These are phyloP conservation scores for Pythium apleroticum DNA, from an alignment of 352 stramenopile species.

Conservation along the genomic window DNA sequence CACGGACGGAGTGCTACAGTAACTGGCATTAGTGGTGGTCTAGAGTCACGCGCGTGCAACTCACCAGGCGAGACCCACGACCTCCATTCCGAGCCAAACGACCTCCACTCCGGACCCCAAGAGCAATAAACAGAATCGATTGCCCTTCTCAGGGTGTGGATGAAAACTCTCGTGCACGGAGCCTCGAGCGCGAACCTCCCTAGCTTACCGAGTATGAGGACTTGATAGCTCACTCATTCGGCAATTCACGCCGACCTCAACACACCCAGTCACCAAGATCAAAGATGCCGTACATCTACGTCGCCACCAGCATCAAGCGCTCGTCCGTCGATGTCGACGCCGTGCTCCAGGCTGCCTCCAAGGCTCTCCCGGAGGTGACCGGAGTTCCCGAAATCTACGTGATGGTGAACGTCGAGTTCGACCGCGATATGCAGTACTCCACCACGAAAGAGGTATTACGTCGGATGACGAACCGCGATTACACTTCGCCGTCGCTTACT, in stretches of 20 bases:
- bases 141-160: no score
- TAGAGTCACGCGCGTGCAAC: no score
- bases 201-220: neutral
- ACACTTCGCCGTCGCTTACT: no score
- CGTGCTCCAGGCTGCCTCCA: slow-evolving; percentile 30
- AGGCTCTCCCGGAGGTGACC: slow-evolving; percentile 31
- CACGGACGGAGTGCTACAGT: no score
- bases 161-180: no score
- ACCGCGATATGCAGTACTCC: slow-evolving; percentile 36
- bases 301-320: slow-evolving; percentile 37
- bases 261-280: neutral
- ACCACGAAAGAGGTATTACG: slow-evolving; percentile 25
- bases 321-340: slow-evolving; percentile 28
- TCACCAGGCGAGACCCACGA: no score
- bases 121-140: no score
- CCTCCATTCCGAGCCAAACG: no score
- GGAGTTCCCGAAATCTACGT: slow-evolving; percentile 29
- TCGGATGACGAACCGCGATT: no score
- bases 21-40: no score
- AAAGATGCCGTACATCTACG: slow-evolving; percentile 36
- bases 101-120: no score
- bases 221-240: neutral
- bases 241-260: neutral
- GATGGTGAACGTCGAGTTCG: slow-evolving; percentile 43
- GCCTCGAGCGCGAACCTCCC: no score